Percentiles rank a stretch among this genome's conserved stretches.
phyloP scores from a whole-genome alignment of 2,329 filamentous ascomycete species.

The Didymella exigua region DNA sequence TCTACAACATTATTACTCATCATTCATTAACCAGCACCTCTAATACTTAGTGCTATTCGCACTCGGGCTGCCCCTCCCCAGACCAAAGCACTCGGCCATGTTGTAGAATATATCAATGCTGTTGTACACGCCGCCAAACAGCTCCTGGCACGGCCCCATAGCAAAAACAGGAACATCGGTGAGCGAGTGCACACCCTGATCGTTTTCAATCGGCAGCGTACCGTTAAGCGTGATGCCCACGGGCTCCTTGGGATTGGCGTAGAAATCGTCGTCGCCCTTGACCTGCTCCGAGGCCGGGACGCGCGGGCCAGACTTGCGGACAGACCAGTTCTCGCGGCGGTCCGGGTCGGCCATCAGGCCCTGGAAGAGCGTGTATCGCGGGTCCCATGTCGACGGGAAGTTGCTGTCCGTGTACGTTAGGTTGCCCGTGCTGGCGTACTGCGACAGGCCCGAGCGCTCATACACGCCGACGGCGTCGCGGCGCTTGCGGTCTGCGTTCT shows the following conservation, averaged over 20 bases:
- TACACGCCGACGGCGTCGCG: conserved; percentile 77
- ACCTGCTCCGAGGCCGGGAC: conserved; percentile 63
- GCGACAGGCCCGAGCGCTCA: conserved; percentile 72
- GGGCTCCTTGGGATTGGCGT: conserved; percentile 70
- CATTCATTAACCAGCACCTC: conserved; percentile 2
- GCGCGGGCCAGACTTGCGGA: conserved; percentile 70
- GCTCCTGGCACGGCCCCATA: conserved; percentile 76
- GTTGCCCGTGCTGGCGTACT: conserved; percentile 70
- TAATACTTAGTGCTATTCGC: conserved; percentile 10
- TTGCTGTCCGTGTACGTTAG: conserved; percentile 72
- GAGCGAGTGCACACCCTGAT: conserved; percentile 58
- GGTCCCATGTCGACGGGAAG: conserved; percentile 86
- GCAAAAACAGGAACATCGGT: conserved; percentile 67
- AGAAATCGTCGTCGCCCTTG: conserved; percentile 61
- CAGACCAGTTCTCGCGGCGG: conserved; percentile 74
- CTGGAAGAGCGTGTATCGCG: conserved; percentile 77
- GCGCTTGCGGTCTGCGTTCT: conserved; percentile 72
- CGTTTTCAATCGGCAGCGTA: conserved; percentile 67
- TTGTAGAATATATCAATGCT: conserved; percentile 77
- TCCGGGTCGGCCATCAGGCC: conserved; percentile 76
- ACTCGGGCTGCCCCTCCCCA: conserved; percentile 29
- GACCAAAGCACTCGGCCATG: conserved; percentile 70
- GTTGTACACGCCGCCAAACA: conserved; percentile 72
- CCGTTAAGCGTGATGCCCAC: conserved; percentile 77
- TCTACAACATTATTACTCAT: conserved; percentile 16